These are phyloP conservation scores for Dactylellina haptotyla DNA, from an alignment of 2,329 filamentous ascomycete species.

Conservation along the genomic window DNA sequence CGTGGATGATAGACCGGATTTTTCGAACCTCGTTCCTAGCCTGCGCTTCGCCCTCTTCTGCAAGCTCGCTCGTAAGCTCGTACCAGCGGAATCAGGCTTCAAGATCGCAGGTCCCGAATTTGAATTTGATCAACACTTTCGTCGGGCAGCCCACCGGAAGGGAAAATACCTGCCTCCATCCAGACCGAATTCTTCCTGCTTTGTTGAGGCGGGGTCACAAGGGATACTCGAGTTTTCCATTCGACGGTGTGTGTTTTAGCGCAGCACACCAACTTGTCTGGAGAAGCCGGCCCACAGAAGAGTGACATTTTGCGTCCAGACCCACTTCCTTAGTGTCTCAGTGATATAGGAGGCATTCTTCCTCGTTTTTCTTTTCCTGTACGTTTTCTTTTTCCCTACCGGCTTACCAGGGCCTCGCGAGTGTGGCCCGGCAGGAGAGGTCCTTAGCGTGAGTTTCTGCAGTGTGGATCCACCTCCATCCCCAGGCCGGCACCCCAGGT, in stretches of 20 bases:
- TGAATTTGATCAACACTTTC: slow-evolving; percentile 50
- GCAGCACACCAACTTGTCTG: slow-evolving; percentile 53
- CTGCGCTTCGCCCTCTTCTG: slow-evolving; percentile 11
- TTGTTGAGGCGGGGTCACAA: slow-evolving; percentile 53
- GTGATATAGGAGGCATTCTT: slow-evolving; percentile 50
- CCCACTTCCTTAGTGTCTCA: slow-evolving; percentile 44
- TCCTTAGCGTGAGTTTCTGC: slow-evolving; percentile 53
- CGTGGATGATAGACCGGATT: slow-evolving; percentile 12
- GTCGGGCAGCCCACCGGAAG: slow-evolving; percentile 40
- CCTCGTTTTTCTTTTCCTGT: slow-evolving; percentile 21
- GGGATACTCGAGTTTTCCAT: slow-evolving; percentile 26
- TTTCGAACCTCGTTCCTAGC: slow-evolving; percentile 6
- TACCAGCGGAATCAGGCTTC: slow-evolving; percentile 13
- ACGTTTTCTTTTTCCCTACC: slow-evolving; percentile 39
- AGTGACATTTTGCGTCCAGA: slow-evolving; percentile 52
- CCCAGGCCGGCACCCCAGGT: slow-evolving; percentile 53
- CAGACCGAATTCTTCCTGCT: slow-evolving; percentile 28
- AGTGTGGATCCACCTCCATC: slow-evolving; percentile 39
- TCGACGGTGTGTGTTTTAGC: slow-evolving; percentile 16
- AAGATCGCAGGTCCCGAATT: slow-evolving; percentile 22
- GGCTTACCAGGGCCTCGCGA: slow-evolving; percentile 55
- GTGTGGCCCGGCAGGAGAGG: slow-evolving; percentile 54
- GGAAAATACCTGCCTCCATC: neutral
- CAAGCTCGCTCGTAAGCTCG: slow-evolving; percentile 8
- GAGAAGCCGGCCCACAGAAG: slow-evolving; percentile 43